phyloP scores from a whole-genome alignment of 805 yeast genomes.

The Ogataea allantospora region DNA sequence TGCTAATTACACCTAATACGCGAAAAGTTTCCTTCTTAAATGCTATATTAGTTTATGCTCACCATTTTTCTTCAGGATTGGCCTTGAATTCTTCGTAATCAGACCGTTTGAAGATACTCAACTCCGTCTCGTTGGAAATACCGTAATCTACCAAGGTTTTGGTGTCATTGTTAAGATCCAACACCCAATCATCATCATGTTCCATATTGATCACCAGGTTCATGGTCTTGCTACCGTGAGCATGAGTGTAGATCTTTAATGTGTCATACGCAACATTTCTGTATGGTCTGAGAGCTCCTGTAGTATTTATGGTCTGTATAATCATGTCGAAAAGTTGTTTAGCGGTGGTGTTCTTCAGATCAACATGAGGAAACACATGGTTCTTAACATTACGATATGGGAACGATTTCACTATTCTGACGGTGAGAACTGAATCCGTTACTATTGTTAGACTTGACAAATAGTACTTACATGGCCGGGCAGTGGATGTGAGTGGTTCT shows the following conservation, averaged over 20 bases:
- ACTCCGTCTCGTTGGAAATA: conserved; percentile 85
- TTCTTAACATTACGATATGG: conserved; percentile 87
- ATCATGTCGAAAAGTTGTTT: conserved; percentile 56
- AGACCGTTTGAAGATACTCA: conserved; percentile 70
- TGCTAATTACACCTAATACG: too few species aligned
- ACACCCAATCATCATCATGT: conserved; percentile 74
- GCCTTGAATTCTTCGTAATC: conserved; percentile 68
- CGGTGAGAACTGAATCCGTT: conserved; percentile 72
- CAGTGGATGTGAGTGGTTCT: conserved; percentile 79
- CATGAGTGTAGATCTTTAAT: conserved; percentile 86
- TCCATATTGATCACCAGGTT: conserved; percentile 89
- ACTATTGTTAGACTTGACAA: conserved; percentile 27
- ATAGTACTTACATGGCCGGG: conserved; percentile 53
- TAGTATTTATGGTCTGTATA: conserved; percentile 40
- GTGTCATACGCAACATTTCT: conserved; percentile 73
- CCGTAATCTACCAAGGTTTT: conserved; percentile 52
- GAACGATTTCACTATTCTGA: conserved; percentile 86
- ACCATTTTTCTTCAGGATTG: conserved; percentile 94
- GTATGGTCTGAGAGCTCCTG: conserved; percentile 78
- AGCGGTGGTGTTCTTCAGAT: conserved; percentile 69
- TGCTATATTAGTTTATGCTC: conserved; percentile 13
- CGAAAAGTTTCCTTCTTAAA: too few species aligned
- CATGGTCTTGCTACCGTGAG: conserved; percentile 92
- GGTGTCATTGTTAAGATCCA: conserved; percentile 38
- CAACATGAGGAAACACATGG: conserved; percentile 63